Evolutionary conservation across 2,329 filamentous ascomycete species (phyloP).

Genomic region (Aspergillus fumigatiaffinis): DNA sequence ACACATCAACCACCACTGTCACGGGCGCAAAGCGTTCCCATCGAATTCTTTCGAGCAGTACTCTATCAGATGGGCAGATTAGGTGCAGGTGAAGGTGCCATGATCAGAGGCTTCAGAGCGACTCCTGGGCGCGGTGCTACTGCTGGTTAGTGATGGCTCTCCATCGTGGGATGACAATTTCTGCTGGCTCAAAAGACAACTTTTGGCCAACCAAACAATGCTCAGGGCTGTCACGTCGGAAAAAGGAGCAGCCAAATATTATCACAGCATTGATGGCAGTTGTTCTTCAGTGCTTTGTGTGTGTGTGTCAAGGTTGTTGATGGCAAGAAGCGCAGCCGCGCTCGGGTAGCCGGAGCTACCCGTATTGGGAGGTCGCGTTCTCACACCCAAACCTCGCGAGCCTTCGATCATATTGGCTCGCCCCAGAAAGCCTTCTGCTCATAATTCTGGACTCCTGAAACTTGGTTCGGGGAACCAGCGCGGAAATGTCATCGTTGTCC

Average conservation of each 20-base stretch:
- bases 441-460: conserved; percentile 2
- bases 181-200: not conserved
- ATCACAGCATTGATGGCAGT: not conserved
- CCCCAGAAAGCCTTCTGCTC: conserved; percentile 3
- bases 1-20: not conserved
- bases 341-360: conserved; percentile 19
- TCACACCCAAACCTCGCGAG: not conserved
- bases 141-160: not conserved
- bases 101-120: not conserved
- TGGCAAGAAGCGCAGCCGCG: conserved; percentile 21
- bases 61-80: not conserved
- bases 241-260: not conserved
- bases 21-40: not conserved
- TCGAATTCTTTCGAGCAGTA: not conserved
- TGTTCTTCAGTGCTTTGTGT: not conserved
- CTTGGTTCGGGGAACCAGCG: conserved; percentile 5
- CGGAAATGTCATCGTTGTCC: conserved; percentile 14
- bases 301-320: conserved; percentile 6
- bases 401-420: conserved; percentile 2
- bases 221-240: not conserved
- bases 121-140: not conserved
- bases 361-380: conserved; percentile 14
- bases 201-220: not conserved
- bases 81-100: not conserved
- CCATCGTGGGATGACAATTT: not conserved